Evolutionary conservation across 2,329 filamentous ascomycete species (phyloP).

Genomic region (Grosmannia clavigera): DNA sequence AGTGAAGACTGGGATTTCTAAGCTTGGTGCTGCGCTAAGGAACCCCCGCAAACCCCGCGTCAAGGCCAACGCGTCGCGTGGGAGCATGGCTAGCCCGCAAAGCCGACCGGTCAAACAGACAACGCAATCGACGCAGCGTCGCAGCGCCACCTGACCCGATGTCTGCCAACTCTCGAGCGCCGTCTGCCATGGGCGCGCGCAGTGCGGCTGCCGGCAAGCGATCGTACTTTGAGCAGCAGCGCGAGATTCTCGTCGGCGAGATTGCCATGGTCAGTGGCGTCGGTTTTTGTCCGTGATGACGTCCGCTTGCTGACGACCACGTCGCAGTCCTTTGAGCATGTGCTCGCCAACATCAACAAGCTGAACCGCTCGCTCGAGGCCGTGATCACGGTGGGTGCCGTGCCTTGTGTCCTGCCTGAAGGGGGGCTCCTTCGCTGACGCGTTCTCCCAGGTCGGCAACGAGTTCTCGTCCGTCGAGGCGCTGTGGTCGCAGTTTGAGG

Average conservation of each 20-base stretch:
- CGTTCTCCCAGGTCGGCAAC: slow-evolving; percentile 59
- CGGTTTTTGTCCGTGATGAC: neutral
- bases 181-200: slow-evolving; percentile 2
- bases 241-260: slow-evolving; percentile 57
- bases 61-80: neutral
- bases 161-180: slow-evolving; percentile 1
- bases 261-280: slow-evolving; percentile 50
- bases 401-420: neutral
- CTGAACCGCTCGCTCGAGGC: slow-evolving; percentile 86
- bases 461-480: slow-evolving; percentile 96
- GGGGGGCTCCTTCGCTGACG: neutral
- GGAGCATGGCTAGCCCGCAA: neutral
- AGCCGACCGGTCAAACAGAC: neutral
- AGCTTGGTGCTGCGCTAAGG: neutral
- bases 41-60: neutral
- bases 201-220: slow-evolving; percentile 20
- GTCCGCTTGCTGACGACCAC: neutral
- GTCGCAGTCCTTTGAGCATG: slow-evolving; percentile 63
- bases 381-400: slow-evolving; percentile 60
- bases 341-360: slow-evolving; percentile 91
- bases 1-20: no score
- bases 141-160: neutral
- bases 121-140: neutral
- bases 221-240: slow-evolving; percentile 65
- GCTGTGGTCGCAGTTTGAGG: slow-evolving; percentile 94